Evolutionary conservation across 2,329 filamentous ascomycete genomes (phyloP).

Genomic region (Lasiodiplodia sp.): DNA sequence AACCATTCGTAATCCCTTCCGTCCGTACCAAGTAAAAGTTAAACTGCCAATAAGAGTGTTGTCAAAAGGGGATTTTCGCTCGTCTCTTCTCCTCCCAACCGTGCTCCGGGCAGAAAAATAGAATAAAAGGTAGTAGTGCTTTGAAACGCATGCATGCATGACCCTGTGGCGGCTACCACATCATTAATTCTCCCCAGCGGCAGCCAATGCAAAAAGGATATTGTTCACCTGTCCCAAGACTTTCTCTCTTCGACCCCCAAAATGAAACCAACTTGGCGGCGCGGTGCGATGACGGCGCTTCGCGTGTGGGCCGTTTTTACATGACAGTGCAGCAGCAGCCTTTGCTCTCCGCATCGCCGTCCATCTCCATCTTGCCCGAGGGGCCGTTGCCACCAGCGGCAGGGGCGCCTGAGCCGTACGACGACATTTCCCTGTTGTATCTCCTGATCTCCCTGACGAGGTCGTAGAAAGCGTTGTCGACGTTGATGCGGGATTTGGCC

Average conservation of each 20-base stretch:
- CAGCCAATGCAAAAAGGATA: constrained; percentile 29
- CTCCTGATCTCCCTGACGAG: constrained; percentile 97
- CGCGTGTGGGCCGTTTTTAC: constrained; percentile 55
- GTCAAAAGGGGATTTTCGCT: constrained; percentile 20
- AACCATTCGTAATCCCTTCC: constrained; percentile 25
- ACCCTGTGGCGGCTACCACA: constrained; percentile 29
- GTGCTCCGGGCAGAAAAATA: constrained; percentile 26
- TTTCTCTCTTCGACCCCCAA: constrained; percentile 15
- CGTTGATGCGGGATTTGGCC: constrained; percentile 96
- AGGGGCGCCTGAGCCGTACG: constrained; percentile 75
- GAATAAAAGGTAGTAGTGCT: constrained; percentile 28
- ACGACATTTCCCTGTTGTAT: constrained; percentile 98
- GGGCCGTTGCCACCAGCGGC: constrained; percentile 64
- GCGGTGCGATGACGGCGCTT: constrained; percentile 11
- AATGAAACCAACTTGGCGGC: constrained; percentile 24
- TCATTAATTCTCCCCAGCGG: constrained; percentile 28
- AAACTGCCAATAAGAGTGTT: constrained; percentile 22
- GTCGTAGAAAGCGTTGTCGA: constrained; percentile 98
- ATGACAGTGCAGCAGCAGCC: constrained; percentile 91
- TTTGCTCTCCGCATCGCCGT: constrained; percentile 70
- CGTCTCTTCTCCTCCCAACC: constrained; percentile 26
- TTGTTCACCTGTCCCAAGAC: constrained; percentile 21
- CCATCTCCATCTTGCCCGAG: constrained; percentile 79
- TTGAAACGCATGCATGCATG: constrained; percentile 25
- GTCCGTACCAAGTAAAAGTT: constrained; percentile 22